Percentiles rank a stretch among this genome's conserved stretches.
phyloP scores from a whole-genome alignment of 1,139 yeast species.

The Pichiaceae sp. region DNA sequence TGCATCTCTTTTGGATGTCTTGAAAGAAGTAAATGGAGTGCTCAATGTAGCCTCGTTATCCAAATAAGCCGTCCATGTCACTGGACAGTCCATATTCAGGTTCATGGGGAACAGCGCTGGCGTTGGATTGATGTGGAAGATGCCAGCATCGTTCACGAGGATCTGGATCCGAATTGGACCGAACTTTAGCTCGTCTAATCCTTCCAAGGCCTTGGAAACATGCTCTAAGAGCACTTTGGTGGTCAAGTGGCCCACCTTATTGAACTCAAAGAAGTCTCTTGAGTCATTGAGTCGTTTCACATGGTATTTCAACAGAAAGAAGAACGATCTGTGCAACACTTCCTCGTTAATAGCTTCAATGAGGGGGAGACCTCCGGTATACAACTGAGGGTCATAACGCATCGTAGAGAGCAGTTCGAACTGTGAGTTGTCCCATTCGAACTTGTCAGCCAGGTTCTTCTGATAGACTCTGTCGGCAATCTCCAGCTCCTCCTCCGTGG shows the following conservation, averaged over 20 bases:
- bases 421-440: slow-evolving; percentile 13
- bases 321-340: slow-evolving; percentile 27
- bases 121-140: not conserved
- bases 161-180: slow-evolving; percentile 29
- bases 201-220: slow-evolving; percentile 34
- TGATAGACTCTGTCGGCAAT: slow-evolving; percentile 6
- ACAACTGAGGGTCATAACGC: slow-evolving; percentile 58
- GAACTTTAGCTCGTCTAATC: slow-evolving; percentile 30
- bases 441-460: slow-evolving; percentile 8
- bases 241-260: slow-evolving; percentile 27
- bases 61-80: slow-evolving; percentile 43
- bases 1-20: slow-evolving; percentile 66
- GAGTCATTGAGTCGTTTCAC: slow-evolving; percentile 48
- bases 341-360: slow-evolving; percentile 23
- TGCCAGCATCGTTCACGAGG: slow-evolving; percentile 41
- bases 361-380: slow-evolving; percentile 23
- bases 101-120: slow-evolving; percentile 28
- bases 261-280: slow-evolving; percentile 45
- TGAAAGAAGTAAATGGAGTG: slow-evolving; percentile 80
- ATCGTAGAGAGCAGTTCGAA: slow-evolving; percentile 61
- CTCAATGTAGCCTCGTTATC: slow-evolving; percentile 46
- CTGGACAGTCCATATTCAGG: slow-evolving; percentile 9
- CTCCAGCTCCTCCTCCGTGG: not conserved
- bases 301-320: slow-evolving; percentile 61
- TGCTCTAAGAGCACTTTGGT: slow-evolving; percentile 34